These are phyloP conservation scores for Phytophthora uliginosa DNA, from an alignment of 352 stramenopile species.

Conservation along the genomic window DNA sequence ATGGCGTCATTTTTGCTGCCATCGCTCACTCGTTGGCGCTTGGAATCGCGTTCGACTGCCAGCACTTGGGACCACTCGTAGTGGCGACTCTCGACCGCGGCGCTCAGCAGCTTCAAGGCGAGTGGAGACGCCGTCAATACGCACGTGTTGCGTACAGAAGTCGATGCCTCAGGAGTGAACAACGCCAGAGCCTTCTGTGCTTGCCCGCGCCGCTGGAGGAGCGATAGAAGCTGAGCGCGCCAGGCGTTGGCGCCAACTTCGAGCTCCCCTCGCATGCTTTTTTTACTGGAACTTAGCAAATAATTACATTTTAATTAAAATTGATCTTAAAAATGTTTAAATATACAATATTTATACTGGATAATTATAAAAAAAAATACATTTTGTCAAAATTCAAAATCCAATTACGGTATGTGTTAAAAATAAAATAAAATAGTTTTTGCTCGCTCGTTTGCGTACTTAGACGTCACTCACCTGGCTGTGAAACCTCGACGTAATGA, in stretches of 20 bases:
- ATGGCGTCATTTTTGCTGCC: slow-evolving; percentile 45
- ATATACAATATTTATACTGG: no score
- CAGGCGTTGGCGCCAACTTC: slow-evolving; percentile 15
- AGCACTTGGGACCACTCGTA: slow-evolving; percentile 22
- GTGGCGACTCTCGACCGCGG: slow-evolving; percentile 32
- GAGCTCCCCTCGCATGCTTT: slow-evolving; percentile 15
- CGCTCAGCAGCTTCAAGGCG: slow-evolving; percentile 23
- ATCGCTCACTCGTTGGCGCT: slow-evolving; percentile 34
- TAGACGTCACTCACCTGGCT: neutral
- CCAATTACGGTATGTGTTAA: no score
- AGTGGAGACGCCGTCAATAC: slow-evolving; percentile 2
- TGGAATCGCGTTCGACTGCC: slow-evolving; percentile 15
- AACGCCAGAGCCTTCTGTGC: slow-evolving; percentile 23
- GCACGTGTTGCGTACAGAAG: slow-evolving; percentile 11
- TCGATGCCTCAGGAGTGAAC: slow-evolving; percentile 32
- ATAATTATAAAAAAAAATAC: no score
- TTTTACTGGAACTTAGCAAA: no score
- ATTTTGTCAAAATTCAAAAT: no score
- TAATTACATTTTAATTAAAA: no score
- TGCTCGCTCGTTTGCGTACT: neutral
- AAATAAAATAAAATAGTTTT: no score
- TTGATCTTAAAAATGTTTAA: no score
- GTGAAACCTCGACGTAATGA: neutral
- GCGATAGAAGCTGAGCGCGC: slow-evolving; percentile 40
- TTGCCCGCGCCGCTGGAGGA: slow-evolving; percentile 26